Percentiles rank a stretch among this genome's conserved stretches.
phyloP scores from a whole-genome alignment of 768 basidiomycete genomes.

The Termitomyces sp. region DNA sequence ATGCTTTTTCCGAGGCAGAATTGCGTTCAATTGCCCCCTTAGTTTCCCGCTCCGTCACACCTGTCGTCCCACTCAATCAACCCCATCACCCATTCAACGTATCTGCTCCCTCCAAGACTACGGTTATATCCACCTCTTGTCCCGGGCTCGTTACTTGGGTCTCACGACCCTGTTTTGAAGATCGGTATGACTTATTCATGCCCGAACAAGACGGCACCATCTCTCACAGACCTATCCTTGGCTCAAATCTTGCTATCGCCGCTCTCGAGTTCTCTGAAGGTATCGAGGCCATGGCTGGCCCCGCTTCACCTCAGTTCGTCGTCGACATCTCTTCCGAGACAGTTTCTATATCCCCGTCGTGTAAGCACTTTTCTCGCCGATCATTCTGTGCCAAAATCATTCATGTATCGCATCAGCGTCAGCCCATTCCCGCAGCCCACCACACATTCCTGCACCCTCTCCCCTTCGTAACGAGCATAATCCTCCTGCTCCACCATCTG shows the following conservation, averaged over 20 bases:
- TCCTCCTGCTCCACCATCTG: constrained; percentile 10
- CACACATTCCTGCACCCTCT: constrained; percentile 41
- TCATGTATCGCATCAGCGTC: constrained; percentile 16
- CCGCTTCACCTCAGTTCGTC: constrained; percentile 15
- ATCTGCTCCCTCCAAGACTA: constrained; percentile 24
- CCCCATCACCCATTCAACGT: constrained; percentile 25
- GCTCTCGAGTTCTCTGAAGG: constrained; percentile 66
- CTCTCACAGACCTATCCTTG: constrained; percentile 34
- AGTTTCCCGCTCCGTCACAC: constrained; percentile 23
- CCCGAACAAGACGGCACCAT: constrained; percentile 31
- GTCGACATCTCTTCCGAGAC: constrained; percentile 12
- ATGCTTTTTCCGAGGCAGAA: constrained; percentile 31
- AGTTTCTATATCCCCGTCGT: constrained; percentile 8
- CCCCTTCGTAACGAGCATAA: constrained; percentile 40
- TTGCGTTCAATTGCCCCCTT: constrained; percentile 40
- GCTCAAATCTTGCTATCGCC: constrained; percentile 54
- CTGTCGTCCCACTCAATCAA: constrained; percentile 18
- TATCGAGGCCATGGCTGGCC: constrained; percentile 56
- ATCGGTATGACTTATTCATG: constrained; percentile 53
- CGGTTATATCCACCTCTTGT: constrained; percentile 35
- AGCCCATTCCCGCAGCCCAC: constrained; percentile 20
- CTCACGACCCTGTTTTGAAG: constrained; percentile 71
- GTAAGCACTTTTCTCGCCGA: constrained; percentile 10
- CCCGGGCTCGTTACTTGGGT: constrained; percentile 65
- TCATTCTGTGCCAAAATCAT: not conserved